A percentile compares a stretch with the other conserved stretches of the same genome.
Evolutionary conservation across 2,329 filamentous ascomycete species (phyloP).

Genomic region (Aspergillus texensis): DNA sequence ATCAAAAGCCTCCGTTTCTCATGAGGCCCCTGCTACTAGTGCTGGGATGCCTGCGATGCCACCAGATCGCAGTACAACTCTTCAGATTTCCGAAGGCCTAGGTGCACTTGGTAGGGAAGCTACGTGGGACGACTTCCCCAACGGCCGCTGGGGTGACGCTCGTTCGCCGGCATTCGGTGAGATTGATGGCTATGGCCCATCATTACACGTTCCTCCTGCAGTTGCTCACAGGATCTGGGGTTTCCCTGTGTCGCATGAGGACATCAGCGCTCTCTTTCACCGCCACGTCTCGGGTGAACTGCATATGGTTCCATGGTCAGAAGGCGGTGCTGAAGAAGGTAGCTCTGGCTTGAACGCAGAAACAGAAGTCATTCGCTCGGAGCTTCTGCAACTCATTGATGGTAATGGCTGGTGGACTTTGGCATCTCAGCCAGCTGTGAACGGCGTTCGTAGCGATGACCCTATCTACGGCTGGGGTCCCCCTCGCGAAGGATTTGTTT

Average conservation of each 20-base stretch:
- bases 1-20: constrained; percentile 41
- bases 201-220: constrained; percentile 82
- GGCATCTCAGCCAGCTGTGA: constrained; percentile 91
- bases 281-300: constrained; percentile 79
- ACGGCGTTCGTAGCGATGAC: constrained; percentile 77
- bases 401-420: constrained; percentile 92
- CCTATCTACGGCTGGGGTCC: constrained; percentile 91
- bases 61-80: constrained; percentile 78
- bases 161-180: constrained; percentile 92
- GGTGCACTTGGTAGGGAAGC: constrained; percentile 88
- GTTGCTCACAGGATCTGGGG: constrained; percentile 87
- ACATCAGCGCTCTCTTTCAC: constrained; percentile 80
- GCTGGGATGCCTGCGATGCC: constrained; percentile 71
- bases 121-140: constrained; percentile 98
- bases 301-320: constrained; percentile 86
- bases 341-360: constrained; percentile 62
- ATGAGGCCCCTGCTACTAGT: constrained; percentile 74
- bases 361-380: constrained; percentile 75
- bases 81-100: constrained; percentile 93
- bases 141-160: constrained; percentile 92
- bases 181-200: constrained; percentile 98
- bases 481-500: constrained; percentile 81
- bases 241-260: constrained; percentile 66
- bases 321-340: constrained; percentile 65
- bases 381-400: constrained; percentile 74